Percentiles rank a stretch among this genome's conserved stretches.
phyloP scores from a whole-genome alignment of 2,329 filamentous ascomycete species.

The Bipolaris bicolor region DNA sequence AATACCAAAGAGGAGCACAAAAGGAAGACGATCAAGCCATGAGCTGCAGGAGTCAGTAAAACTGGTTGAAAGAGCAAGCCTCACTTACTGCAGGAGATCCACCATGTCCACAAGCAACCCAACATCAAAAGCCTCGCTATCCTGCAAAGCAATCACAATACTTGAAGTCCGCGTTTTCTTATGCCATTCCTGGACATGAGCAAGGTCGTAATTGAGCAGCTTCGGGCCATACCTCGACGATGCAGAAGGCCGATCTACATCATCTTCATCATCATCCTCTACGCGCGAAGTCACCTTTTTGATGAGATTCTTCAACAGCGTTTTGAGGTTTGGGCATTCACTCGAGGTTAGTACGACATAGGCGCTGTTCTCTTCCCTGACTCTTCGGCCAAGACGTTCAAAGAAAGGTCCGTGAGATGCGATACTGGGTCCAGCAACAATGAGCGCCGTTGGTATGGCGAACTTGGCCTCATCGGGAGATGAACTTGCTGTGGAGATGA shows the following conservation, averaged over 20 bases:
- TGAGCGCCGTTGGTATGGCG: slow-evolving; percentile 71
- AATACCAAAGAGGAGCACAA: slow-evolving; percentile 77
- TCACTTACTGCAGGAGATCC: slow-evolving; percentile 67
- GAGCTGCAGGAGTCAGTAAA: slow-evolving; percentile 51
- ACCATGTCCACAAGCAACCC: slow-evolving; percentile 74
- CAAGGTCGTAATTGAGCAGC: slow-evolving; percentile 79
- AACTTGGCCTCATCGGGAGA: slow-evolving; percentile 37
- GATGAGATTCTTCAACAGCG: slow-evolving; percentile 74
- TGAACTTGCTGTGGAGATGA: slow-evolving; percentile 42
- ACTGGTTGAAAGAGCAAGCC: neutral
- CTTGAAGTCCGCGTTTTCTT: slow-evolving; percentile 61
- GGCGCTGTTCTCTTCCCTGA: slow-evolving; percentile 55
- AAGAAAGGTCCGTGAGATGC: slow-evolving; percentile 78
- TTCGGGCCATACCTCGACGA: slow-evolving; percentile 61
- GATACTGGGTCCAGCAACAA: slow-evolving; percentile 79
- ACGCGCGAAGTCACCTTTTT: slow-evolving; percentile 64
- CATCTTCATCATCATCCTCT: slow-evolving; percentile 62
- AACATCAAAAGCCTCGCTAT: slow-evolving; percentile 82
- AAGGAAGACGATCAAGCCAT: slow-evolving; percentile 78
- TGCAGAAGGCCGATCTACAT: slow-evolving; percentile 18
- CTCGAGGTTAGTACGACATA: slow-evolving; percentile 72
- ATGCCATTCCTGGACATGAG: slow-evolving; percentile 68
- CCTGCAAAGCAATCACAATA: slow-evolving; percentile 76
- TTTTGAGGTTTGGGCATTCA: slow-evolving; percentile 76
- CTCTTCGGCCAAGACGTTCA: slow-evolving; percentile 63